phyloP scores from a whole-genome alignment of 768 basidiomycete species.

The Termitomyces sp. region DNA sequence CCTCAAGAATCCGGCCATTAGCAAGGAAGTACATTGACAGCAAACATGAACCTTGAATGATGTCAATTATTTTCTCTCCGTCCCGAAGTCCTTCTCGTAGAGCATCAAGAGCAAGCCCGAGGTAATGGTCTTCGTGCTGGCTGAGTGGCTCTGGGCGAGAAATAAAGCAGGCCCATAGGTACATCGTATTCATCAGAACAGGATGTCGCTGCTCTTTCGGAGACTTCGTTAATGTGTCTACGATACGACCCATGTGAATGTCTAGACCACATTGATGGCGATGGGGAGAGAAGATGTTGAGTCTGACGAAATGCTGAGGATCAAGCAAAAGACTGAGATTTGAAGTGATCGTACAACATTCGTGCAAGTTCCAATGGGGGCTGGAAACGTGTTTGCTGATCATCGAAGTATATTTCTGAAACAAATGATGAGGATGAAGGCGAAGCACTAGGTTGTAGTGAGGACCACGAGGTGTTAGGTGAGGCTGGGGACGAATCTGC shows the following conservation, averaged over 20 bases:
- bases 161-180: slow-evolving; percentile 78
- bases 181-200: slow-evolving; percentile 73
- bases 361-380: slow-evolving; percentile 56
- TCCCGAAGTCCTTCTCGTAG: slow-evolving; percentile 59
- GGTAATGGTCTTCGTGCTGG: slow-evolving; percentile 70
- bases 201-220: slow-evolving; percentile 64
- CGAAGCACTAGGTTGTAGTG: slow-evolving; percentile 37
- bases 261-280: slow-evolving; percentile 71
- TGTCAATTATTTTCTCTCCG: slow-evolving; percentile 53
- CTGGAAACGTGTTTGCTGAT: slow-evolving; percentile 40
- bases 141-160: slow-evolving; percentile 66
- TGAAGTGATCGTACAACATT: slow-evolving; percentile 49
- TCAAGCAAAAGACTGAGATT: slow-evolving; percentile 3
- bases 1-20: slow-evolving; percentile 73
- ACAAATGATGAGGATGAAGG: slow-evolving; percentile 46
- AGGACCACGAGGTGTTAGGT: slow-evolving; percentile 47
- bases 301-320: slow-evolving; percentile 31
- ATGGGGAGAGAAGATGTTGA: slow-evolving; percentile 73
- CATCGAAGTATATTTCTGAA: slow-evolving; percentile 44
- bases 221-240: slow-evolving; percentile 53
- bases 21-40: slow-evolving; percentile 72
- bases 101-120: slow-evolving; percentile 54
- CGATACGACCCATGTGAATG: slow-evolving; percentile 59
- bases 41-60: slow-evolving; percentile 73
- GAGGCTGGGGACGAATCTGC: slow-evolving; percentile 39